Conservation (phyloP, 768 basidiomycete genomes). For the Xanthoconium stramineum region DNA sequence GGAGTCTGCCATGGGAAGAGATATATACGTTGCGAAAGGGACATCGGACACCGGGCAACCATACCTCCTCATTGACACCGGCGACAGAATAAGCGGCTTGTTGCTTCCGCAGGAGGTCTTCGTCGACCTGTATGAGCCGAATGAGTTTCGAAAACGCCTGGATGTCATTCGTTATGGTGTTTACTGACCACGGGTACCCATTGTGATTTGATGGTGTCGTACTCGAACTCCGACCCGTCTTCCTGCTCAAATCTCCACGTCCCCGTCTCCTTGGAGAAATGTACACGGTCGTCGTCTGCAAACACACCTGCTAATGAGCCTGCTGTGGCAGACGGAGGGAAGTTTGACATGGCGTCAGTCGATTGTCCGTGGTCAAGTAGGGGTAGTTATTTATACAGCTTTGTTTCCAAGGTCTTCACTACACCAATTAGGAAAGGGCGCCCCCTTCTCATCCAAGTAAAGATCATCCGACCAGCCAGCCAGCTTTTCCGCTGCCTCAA, state of each 20-base stretch:
- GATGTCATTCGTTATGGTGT: background rate
- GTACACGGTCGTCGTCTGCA: conserved; percentile 75
- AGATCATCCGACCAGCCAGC: conserved; percentile 26
- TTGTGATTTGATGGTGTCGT: conserved; percentile 64
- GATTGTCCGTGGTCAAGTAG: conserved; percentile 1
- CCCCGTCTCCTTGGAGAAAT: conserved; percentile 68
- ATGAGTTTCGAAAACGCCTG: background rate
- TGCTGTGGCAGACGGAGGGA: conserved; percentile 46
- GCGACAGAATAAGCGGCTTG: conserved; percentile 92
- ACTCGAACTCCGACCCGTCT: conserved; percentile 89
- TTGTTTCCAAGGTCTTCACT: conserved; percentile 23
- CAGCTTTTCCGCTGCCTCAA: conserved; percentile 21
- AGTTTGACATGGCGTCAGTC: conserved; percentile 22
- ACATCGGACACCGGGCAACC: conserved; percentile 28
- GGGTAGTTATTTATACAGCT: conserved; percentile 37
- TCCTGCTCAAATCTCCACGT: conserved; percentile 91
- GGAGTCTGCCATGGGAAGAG: conserved; percentile 56
- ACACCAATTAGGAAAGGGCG: conserved; percentile 12
- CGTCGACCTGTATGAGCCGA: conserved; percentile 61
- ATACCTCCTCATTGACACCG: conserved; percentile 92
- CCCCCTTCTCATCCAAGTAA: conserved; percentile 13
- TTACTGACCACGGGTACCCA: conserved; percentile 84
- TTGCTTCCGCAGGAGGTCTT: conserved; percentile 82
- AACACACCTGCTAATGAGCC: conserved; percentile 61
- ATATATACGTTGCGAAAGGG: conserved; percentile 24